Evolutionary conservation across 139 green algal species (phyloP).

Genomic region (Closterium sp.): DNA sequence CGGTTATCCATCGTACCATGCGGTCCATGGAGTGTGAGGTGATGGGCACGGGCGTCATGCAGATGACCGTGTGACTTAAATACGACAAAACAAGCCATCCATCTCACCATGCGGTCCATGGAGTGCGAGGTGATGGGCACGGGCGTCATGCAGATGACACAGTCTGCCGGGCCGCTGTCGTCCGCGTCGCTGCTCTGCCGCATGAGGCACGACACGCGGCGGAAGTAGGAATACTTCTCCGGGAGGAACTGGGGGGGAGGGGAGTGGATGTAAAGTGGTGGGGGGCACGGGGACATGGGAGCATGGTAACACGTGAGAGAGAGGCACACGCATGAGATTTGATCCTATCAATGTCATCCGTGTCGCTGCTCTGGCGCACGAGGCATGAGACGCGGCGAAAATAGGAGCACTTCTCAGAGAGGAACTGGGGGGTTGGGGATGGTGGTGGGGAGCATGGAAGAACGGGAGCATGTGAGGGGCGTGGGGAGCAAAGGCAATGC

Average conservation of each 20-base stretch:
- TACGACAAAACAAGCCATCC: not conserved
- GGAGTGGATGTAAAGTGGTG: not conserved
- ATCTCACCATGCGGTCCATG: conserved; percentile 34
- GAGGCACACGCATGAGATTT: too few species aligned
- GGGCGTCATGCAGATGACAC: conserved; percentile 86
- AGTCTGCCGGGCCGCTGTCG: conserved; percentile 60
- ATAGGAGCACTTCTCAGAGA: conserved; percentile 83
- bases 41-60: conserved; percentile 72
- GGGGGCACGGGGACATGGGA: not conserved
- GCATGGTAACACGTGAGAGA: not conserved
- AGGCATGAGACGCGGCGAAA: conserved; percentile 41
- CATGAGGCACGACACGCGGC: conserved; percentile 26
- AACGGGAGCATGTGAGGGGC: not conserved
- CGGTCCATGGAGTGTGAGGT: not conserved
- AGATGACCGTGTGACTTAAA: conserved; percentile 65
- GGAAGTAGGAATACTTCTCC: conserved; percentile 79
- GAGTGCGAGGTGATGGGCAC: conserved; percentile 53
- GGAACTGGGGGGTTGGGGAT: conserved; percentile 50
- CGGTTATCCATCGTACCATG: conserved; percentile 29
- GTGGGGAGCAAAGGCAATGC: too few species aligned
- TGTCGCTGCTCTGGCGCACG: not conserved
- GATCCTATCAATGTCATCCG: conserved; percentile 3
- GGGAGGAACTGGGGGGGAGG: conserved; percentile 62
- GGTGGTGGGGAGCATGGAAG: not conserved
- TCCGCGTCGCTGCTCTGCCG: not conserved